A percentile compares a stretch with the other conserved stretches of the same genome.
These are phyloP conservation scores for Helichrysum umbraculigerum DNA, from an alignment of 129 eudicot species.

Conservation along the genomic window DNA sequence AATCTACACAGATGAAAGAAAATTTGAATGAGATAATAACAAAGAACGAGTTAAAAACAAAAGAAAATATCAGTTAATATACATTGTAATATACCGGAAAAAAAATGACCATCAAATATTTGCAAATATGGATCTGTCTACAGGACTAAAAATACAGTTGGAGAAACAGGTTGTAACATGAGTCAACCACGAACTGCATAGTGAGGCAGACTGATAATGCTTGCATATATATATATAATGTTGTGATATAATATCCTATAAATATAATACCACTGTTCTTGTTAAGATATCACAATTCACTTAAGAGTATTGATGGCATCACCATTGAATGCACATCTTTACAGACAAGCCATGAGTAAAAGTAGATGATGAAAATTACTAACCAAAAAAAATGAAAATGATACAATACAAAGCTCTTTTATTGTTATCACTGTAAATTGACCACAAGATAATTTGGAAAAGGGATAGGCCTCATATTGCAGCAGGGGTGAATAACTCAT, in stretches of 20 bases:
- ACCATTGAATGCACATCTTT: neutral
- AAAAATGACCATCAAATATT: neutral
- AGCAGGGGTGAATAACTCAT: neutral
- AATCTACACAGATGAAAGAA: slow-evolving; percentile 50
- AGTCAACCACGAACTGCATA: neutral
- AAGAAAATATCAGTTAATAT: neutral
- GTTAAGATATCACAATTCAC: neutral
- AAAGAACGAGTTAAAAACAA: neutral
- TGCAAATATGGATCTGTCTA: neutral
- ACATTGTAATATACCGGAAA: neutral
- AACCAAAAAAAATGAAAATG: neutral
- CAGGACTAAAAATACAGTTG: neutral
- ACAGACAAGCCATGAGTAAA: neutral
- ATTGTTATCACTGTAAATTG: neutral
- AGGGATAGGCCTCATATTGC: neutral
- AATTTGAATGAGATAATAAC: neutral
- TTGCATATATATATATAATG: neutral
- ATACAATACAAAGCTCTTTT: neutral
- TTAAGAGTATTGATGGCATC: neutral
- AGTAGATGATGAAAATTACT: neutral
- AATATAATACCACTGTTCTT: neutral
- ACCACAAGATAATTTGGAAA: no score
- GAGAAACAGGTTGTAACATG: neutral
- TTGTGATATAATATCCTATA: neutral
- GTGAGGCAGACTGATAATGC: neutral